A percentile compares a stretch with the other conserved stretches of the same genome.
Evolutionary conservation across 108 stramenopile species (phyloP).

Genomic region (Pelagomonas calceolata): DNA sequence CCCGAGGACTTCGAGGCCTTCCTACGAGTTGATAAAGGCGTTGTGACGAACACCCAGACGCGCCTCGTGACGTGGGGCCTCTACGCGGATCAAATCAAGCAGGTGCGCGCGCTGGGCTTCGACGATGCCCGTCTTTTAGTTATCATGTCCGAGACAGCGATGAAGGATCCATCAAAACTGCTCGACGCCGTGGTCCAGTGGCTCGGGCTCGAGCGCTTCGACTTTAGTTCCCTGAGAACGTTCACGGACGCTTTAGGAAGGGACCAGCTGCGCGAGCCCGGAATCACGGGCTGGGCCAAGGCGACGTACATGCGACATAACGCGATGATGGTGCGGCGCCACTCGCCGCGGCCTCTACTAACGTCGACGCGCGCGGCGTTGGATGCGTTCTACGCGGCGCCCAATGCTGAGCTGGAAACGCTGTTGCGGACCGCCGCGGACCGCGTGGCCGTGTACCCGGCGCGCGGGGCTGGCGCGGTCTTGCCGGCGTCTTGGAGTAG

Average conservation of each 20-base stretch:
- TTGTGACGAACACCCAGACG: background rate
- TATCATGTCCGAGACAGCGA: background rate
- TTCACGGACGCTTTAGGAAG: background rate
- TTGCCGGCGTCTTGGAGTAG: no score
- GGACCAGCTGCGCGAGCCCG: background rate
- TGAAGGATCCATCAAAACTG: background rate
- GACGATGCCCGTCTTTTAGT: background rate
- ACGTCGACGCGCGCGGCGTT: background rate
- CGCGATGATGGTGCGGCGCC: background rate
- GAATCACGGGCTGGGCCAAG: background rate
- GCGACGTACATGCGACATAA: background rate
- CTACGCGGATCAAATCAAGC: background rate
- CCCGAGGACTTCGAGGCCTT: background rate
- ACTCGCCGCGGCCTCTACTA: background rate
- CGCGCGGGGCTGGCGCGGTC: no score
- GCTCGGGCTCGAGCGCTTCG: background rate
- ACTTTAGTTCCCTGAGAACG: background rate
- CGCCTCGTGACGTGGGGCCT: background rate
- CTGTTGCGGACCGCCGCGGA: no score
- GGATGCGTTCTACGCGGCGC: no score
- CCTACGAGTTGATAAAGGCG: background rate
- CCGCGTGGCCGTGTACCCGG: no score
- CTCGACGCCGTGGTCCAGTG: background rate
- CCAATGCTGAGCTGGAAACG: no score
- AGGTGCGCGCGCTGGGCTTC: background rate